A percentile compares a stretch with the other conserved stretches of the same genome.
These are phyloP conservation scores for Paramarasmius palmivorus DNA, from an alignment of 1,284 basidiomycete genomes.

Conservation along the genomic window DNA sequence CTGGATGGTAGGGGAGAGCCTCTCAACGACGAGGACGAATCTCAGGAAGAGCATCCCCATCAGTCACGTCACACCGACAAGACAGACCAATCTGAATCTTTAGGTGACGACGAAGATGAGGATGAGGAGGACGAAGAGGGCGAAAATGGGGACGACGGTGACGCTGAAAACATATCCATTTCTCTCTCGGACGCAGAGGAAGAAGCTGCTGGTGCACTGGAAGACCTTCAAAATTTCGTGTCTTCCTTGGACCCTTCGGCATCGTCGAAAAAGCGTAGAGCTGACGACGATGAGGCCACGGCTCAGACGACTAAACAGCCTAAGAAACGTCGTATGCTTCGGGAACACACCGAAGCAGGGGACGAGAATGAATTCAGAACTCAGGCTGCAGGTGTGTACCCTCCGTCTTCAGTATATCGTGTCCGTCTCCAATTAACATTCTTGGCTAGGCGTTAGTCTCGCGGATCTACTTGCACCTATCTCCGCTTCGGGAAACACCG, in stretches of 20 bases:
- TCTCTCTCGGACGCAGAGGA: constrained; percentile 63
- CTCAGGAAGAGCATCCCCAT: constrained; percentile 1
- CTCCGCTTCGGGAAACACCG: constrained; percentile 39
- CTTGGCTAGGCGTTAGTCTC: constrained; percentile 9
- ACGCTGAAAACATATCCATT: constrained; percentile 41
- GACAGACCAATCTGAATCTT: constrained; percentile 28
- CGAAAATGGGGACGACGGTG: constrained; percentile 34
- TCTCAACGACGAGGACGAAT: constrained; percentile 36
- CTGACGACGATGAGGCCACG: constrained; percentile 34
- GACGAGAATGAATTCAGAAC: constrained; percentile 74
- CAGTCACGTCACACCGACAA: constrained; percentile 4
- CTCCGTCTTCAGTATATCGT: not conserved
- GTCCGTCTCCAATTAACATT: not conserved
- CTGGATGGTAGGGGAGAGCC: constrained; percentile 63
- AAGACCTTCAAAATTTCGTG: constrained; percentile 72
- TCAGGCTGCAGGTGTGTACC: constrained; percentile 43
- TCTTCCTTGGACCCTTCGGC: constrained; percentile 59
- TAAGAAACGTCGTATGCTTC: constrained; percentile 63
- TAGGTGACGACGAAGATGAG: constrained; percentile 46
- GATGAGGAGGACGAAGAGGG: constrained; percentile 52
- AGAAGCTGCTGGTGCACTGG: constrained; percentile 57
- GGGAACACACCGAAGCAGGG: constrained; percentile 75
- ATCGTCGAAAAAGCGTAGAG: constrained; percentile 70
- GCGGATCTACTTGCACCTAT: constrained; percentile 72
- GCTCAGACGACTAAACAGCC: constrained; percentile 21